Base-by-base conservation (phyloP, 305 asterid species). In the Vinca major region DNA sequence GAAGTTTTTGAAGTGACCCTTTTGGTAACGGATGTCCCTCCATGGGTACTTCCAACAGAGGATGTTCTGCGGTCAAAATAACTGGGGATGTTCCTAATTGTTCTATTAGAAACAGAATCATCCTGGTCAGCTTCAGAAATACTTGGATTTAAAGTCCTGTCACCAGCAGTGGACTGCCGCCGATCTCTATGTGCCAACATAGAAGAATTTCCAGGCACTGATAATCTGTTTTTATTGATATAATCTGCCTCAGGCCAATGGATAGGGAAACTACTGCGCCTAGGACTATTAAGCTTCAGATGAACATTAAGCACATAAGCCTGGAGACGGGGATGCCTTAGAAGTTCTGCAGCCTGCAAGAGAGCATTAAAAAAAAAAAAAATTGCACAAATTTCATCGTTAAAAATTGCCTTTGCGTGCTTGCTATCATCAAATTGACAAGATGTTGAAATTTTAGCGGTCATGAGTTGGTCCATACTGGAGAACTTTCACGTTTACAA, bases 261-360 rank as follows among this genome's bases (percentile, higher is more conserved):
- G 72, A 74, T 70, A 40, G 90, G 88, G 48, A 89, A 77, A 87
- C 84, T 86, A 77, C 79, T 83, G 68, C 88, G 88, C 80, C 87
- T 79, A 33, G 95, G 98, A 73, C 83, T 73, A 75, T 86, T 89
- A 71, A 84, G 89, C 85, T 88, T 87, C 74, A 91, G 93, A 80
- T 90, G 91, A 74, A 84, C 85, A 77, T 86, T 75, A 54, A 90
- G 87, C 80, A 90, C 93, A 80, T 86, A 82, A 5, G 88, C 90
- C 72, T 88, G 96, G 75, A 92, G 97, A 75, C 84, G 86, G 7
- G 87, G 95, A 66, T 90, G 87, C 83, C 87, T 82, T 74, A 92
- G 98, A 82, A 92, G 95, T 70, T 90, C 98, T 50, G 91, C 85
- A 81, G 98, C 96, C 98, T 92, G 92, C 71, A 76, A 74, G 49